Base-by-base conservation (phyloP, 2,329 filamentous ascomycete genomes). In the Plenodomus biglobosus region DNA sequence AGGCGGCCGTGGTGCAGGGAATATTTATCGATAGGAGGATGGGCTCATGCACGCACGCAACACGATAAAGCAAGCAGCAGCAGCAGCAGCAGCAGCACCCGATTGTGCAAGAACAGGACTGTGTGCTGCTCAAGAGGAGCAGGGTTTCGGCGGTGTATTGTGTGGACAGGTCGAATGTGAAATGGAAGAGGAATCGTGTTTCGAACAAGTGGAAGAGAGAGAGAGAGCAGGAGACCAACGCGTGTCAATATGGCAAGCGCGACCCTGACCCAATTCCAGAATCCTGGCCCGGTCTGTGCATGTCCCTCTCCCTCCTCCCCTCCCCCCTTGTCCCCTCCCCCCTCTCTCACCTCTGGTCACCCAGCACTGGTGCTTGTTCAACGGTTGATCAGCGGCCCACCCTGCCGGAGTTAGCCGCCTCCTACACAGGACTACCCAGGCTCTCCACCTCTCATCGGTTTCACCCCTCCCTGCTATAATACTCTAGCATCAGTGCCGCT, bases 11-110 rank as follows among this genome's bases (percentile, higher is more conserved):
- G 35, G 10, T 20, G 48, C 46, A 53, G 50, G 55, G 51, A 37
- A 46, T 40, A 49, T 27, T 42, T 56, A 52, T 59, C 58, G 58
- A 54, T 58, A 48, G 44, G 42, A 48, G 44, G 42, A 37, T 30
- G 32, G 39, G 36, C 21, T 36, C 43, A 53, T 48, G 47, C 49
- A 52, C 41, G 46, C 35, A 34, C 20, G 48, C 42, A 40, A 40
- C 38, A 43, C 35, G 44, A 43, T 54, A 44, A 45, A 42, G 32
- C 38, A 20, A 18, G 35, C 35, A 37, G 19, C 22, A 41, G 30
- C 41, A 38, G 42, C 22, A 42, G 22, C 17, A 15, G 30, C n/a
- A n/a, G n/a, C n/a, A 42, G 40, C 20, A 32, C 18, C 20, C 19
- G 37, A 13, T 22, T 17, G 24, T 21, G 8, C 15, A 17, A 22